Evolutionary conservation across 2,329 filamentous ascomycete species (phyloP), one percentile per base, ranked within the genome.

Genomic region (Leptosphaerulina australis): DNA sequence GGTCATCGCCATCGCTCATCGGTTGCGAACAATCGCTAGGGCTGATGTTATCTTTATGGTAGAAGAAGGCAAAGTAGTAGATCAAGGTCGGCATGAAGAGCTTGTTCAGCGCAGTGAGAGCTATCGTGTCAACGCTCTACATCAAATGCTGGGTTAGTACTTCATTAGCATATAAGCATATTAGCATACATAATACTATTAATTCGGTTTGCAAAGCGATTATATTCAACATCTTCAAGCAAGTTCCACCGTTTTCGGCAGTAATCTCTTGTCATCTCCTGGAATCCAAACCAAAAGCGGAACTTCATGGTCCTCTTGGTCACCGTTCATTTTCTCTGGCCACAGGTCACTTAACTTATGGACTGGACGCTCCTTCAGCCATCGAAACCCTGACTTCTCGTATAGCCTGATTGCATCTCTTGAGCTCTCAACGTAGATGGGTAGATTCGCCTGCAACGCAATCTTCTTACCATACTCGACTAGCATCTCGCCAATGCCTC

Each of bases 91-190:
- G 22, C 79, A 82, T 64, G 68, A 73, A 14, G 77, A 82, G 48
- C 59, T 82, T 46, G 67, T 81, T 22, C 69, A 76, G 52, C 70
- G 78, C 24, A 77, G 74, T 50, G 77, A 80, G 60, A 77, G 71
- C 44, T 81, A 81, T 59, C 73, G 78, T 21, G 72, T 73, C 9
- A 81, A 79, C 64, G 79, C 77, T 15, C 67, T 80, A 38, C 76
- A 79, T 55, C 79, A 81, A 58, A 78, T 76, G 58, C 43, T 79
- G 40, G 73, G 69, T 14, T 71, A 50, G 59, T 25, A 5, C 11
- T 15, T 28, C n/a, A 18, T 17, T 14, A 12, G 11, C 10, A 15
- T 31, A 9, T 30, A 15, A 11, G 9, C 36, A 17, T 37, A 37
- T 48, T 18, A 11, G 9, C 36, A 17, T 37, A 37, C 45, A 15